Percentiles rank a stretch among this genome's conserved stretches.
phyloP scores from a whole-genome alignment of 805 yeast species.

The Torulaspora microellipsoides region DNA sequence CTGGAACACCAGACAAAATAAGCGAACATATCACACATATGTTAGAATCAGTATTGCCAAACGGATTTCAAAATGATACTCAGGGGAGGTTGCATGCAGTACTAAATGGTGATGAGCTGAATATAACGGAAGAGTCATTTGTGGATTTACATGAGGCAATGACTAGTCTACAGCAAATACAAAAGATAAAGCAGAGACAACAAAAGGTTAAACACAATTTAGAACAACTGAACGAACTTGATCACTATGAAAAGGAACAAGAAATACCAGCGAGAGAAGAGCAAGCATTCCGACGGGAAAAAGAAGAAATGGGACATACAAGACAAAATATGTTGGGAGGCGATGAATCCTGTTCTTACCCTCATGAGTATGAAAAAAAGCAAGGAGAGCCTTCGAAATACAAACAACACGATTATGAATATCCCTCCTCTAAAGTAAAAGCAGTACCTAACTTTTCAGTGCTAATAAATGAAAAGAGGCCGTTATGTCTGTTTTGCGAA shows the following conservation, averaged over 20 bases:
- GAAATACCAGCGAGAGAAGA: conserved; percentile 1
- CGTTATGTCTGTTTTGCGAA: conserved; percentile 48
- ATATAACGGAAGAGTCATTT: conserved; percentile 21
- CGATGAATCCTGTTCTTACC: no score
- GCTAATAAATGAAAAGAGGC: conserved; percentile 19
- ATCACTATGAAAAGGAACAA: not conserved
- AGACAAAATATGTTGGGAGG: not conserved
- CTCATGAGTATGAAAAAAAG: no score
- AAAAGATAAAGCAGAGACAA: conserved; percentile 9
- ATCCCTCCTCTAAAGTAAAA: conserved; percentile 3
- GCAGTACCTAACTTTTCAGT: conserved; percentile 26
- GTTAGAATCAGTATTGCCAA: conserved; percentile 30
- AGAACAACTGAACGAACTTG: not conserved
- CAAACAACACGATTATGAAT: conserved; percentile 18
- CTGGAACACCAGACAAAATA: conserved; percentile 25
- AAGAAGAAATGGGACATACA: conserved; percentile 1
- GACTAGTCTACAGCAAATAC: conserved; percentile 10
- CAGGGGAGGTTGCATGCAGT: conserved; percentile 28
- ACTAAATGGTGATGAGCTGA: conserved; percentile 23
- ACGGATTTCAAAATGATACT: conserved; percentile 25
- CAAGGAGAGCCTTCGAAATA: conserved; percentile 6
- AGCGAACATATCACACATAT: conserved; percentile 29
- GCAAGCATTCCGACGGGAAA: not conserved
- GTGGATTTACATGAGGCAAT: conserved; percentile 13
- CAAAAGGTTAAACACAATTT: conserved; percentile 3